Conservation (phyloP, 768 basidiomycete species). For the Leccinellum luteum region DNA sequence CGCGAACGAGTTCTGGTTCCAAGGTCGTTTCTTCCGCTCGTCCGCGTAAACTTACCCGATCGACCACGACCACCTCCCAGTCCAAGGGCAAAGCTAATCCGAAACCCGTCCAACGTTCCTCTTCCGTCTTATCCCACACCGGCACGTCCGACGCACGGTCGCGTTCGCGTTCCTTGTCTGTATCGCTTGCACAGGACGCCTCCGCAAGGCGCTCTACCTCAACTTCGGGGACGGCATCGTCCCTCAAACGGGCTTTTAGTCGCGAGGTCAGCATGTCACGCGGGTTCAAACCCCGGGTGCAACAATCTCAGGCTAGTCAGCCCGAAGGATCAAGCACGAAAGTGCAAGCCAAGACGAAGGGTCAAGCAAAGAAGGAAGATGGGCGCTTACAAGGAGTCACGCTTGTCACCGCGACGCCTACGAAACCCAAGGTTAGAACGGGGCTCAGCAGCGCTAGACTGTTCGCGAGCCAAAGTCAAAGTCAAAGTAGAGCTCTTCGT, state of each 20-base stretch:
- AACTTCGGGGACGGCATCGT: constrained; percentile 31
- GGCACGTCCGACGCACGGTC: constrained; percentile 33
- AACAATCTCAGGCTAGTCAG: constrained; percentile 12
- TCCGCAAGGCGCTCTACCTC: constrained; percentile 35
- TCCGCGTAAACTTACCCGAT: constrained; percentile 11
- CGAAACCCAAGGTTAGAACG: constrained; percentile 32
- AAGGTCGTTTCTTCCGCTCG: neutral
- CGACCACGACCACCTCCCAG: constrained; percentile 8
- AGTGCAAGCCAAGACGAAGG: constrained; percentile 8
- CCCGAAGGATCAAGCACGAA: constrained; percentile 18
- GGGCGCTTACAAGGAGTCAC: constrained; percentile 20
- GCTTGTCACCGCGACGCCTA: constrained; percentile 58
- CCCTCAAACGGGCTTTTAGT: constrained; percentile 55
- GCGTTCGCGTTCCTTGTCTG: constrained; percentile 61
- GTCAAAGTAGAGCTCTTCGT: constrained; percentile 6
- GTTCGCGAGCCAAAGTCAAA: constrained; percentile 11
- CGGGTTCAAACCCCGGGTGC: constrained; percentile 51
- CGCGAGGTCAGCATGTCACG: constrained; percentile 79
- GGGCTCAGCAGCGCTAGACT: constrained; percentile 4
- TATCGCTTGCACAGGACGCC: constrained; percentile 68
- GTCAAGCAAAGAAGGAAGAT: constrained; percentile 6
- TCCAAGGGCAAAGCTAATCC: constrained; percentile 8
- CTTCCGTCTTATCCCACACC: constrained; percentile 17
- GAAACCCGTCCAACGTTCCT: constrained; percentile 24
- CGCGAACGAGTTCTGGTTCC: constrained; percentile 11